A percentile compares a stretch with the other conserved stretches of the same genome.
Evolutionary conservation across 495 filamentous ascomycete species (phyloP).

Genomic region (Penicillium macrosclerotiorum): DNA sequence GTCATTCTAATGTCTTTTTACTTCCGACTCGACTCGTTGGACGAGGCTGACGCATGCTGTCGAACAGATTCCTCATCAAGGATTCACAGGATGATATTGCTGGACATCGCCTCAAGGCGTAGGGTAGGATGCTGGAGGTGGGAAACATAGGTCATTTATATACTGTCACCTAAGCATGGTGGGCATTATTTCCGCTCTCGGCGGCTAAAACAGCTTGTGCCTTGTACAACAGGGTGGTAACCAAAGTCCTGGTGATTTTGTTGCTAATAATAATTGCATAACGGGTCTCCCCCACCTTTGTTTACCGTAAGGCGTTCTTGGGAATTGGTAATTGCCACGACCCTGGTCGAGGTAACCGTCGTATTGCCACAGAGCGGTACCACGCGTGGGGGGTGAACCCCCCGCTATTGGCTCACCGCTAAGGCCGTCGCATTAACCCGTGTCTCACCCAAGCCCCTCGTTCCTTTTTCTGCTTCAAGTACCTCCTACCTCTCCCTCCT

Average conservation of each 20-base stretch:
- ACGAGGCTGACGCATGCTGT: too few species aligned
- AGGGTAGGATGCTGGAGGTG: too few species aligned
- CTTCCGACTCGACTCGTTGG: too few species aligned
- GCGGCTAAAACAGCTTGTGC: background rate
- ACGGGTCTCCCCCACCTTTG: constrained; percentile 4
- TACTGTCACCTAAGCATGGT: constrained; percentile 2
- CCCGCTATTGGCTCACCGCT: constrained; percentile 34
- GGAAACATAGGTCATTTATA: background rate
- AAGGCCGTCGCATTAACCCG: constrained; percentile 29
- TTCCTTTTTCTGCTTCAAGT: constrained; percentile 29
- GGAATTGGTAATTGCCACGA: constrained; percentile 20
- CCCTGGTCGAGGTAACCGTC: background rate
- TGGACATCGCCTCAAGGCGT: constrained; percentile 49
- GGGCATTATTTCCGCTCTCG: background rate
- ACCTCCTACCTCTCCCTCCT: constrained; percentile 9
- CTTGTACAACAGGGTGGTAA: constrained; percentile 18
- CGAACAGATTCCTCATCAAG: constrained; percentile 68
- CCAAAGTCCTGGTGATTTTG: constrained; percentile 10
- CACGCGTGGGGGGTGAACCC: constrained; percentile 6
- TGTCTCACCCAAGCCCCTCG: constrained; percentile 31
- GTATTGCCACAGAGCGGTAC: constrained; percentile 17
- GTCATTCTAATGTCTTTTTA: too few species aligned
- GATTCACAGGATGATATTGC: constrained; percentile 76
- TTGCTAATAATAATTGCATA: constrained; percentile 12
- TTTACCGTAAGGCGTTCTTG: background rate